These are phyloP conservation scores for Metschnikowia arizonensis DNA, from an alignment of 805 yeast species.

Conservation along the genomic window DNA sequence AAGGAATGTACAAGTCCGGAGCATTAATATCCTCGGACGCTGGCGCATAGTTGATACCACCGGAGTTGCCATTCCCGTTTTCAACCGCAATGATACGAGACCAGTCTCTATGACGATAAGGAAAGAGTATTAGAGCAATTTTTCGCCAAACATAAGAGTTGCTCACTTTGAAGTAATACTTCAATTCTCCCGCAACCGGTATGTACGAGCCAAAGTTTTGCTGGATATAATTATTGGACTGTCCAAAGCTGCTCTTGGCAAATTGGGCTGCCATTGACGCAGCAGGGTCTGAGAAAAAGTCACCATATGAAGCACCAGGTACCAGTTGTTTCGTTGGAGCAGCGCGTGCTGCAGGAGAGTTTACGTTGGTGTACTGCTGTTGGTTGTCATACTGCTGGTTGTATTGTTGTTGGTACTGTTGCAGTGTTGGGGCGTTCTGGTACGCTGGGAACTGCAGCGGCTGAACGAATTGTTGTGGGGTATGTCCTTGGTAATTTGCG, in stretches of 20 bases:
- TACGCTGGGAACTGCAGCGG: constrained; percentile 14
- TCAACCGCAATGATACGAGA: constrained; percentile 44
- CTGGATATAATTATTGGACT: constrained; percentile 75
- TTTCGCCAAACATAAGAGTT: constrained; percentile 80
- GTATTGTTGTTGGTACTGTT: constrained; percentile 18
- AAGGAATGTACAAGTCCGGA: constrained; percentile 93
- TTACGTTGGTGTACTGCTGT: constrained; percentile 10
- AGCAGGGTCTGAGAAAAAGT: constrained; percentile 70
- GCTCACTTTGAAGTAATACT: constrained; percentile 88
- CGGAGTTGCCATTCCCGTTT: constrained; percentile 15
- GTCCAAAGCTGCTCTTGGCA: constrained; percentile 78
- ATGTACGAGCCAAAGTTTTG: constrained; percentile 58
- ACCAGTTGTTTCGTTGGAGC: constrained; percentile 20
- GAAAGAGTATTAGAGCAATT: constrained; percentile 70
- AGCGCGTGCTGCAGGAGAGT: constrained; percentile 10
- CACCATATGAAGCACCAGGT: constrained; percentile 22
- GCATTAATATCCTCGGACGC: constrained; percentile 89
- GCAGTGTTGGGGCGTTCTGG: constrained; percentile 13
- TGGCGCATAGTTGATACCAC: constrained; percentile 50
- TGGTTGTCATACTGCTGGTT: constrained; percentile 17
- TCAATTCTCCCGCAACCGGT: constrained; percentile 52
- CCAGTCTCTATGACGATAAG: constrained; percentile 85
- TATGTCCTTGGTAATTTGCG: constrained; percentile 11
- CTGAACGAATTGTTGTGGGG: constrained; percentile 16
- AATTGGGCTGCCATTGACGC: constrained; percentile 83